Percentiles rank a stretch among this genome's conserved stretches.
These are phyloP conservation scores for Penicillium griseofulvum DNA, from an alignment of 2,329 filamentous ascomycete genomes.

Conservation along the genomic window DNA sequence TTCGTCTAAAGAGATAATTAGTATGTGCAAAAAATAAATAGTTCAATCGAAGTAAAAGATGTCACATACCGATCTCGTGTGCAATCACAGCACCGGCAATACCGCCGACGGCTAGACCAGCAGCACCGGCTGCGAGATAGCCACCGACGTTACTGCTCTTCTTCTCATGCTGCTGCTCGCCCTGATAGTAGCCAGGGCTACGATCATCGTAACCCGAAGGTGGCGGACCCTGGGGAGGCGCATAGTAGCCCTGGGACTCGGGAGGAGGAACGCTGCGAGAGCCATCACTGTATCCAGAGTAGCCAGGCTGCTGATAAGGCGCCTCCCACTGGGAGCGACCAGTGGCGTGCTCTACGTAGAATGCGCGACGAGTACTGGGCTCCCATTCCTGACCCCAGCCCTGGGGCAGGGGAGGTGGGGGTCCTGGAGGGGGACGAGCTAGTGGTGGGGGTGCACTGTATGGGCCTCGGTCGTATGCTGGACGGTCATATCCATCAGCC, in stretches of 20 bases:
- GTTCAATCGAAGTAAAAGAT: not conserved
- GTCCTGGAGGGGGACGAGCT: constrained; percentile 34
- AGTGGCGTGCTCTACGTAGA: constrained; percentile 62
- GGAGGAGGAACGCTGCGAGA: constrained; percentile 27
- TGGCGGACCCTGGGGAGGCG: constrained; percentile 18
- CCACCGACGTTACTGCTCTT: constrained; percentile 50
- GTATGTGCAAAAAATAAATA: not conserved
- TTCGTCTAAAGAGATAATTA: constrained; percentile 7
- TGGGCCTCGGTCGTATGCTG: constrained; percentile 28
- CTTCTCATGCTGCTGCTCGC: constrained; percentile 30
- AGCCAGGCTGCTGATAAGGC: constrained; percentile 38
- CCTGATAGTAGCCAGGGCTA: constrained; percentile 12
- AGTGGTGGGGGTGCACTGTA: constrained; percentile 28
- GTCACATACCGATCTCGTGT: constrained; percentile 54
- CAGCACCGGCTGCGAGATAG: constrained; percentile 56
- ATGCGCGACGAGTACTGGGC: constrained; percentile 60
- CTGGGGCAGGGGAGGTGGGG: constrained; percentile 53
- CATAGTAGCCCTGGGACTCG: constrained; percentile 20
- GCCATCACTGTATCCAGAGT: constrained; percentile 22
- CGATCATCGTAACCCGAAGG: constrained; percentile 23
- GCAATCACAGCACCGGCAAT: constrained; percentile 58
- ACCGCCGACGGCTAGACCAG: constrained; percentile 56
- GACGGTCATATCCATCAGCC: constrained; percentile 10
- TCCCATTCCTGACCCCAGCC: constrained; percentile 67
- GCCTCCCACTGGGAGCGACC: constrained; percentile 65